Percentiles rank a stretch among this genome's conserved stretches.
These are phyloP conservation scores for Cercospora canescens DNA, from an alignment of 2,329 filamentous ascomycete species.

Conservation along the genomic window DNA sequence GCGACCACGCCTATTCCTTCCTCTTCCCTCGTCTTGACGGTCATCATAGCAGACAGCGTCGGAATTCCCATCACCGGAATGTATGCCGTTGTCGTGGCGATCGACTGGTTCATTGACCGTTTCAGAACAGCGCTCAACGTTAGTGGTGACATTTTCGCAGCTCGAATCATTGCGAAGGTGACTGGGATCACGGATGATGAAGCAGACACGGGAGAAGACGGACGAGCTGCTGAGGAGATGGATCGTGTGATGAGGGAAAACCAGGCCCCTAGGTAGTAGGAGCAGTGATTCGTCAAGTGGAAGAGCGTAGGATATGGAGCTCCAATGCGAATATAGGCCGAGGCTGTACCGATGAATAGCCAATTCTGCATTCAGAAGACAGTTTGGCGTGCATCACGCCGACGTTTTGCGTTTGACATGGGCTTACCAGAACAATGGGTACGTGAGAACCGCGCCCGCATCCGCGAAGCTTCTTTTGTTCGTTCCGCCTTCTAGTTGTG, in stretches of 20 bases:
- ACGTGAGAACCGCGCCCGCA: neutral
- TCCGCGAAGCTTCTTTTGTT: neutral
- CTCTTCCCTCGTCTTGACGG: conserved; percentile 52
- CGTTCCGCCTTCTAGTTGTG: neutral
- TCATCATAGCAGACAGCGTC: conserved; percentile 53
- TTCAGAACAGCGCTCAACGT: conserved; percentile 57
- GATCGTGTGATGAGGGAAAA: conserved; percentile 13
- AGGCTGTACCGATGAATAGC: neutral
- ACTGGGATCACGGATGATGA: conserved; percentile 38
- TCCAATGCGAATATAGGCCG: neutral
- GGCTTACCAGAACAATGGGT: neutral
- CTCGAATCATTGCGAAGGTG: conserved; percentile 42
- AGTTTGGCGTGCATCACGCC: neutral
- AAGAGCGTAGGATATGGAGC: neutral
- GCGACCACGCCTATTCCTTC: conserved; percentile 57
- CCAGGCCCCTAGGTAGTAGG: neutral
- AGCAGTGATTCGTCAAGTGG: too few species aligned
- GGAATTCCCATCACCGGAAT: conserved; percentile 50
- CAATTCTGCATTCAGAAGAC: neutral
- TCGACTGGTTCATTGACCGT: conserved; percentile 59
- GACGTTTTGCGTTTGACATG: neutral
- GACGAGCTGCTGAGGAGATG: conserved; percentile 18
- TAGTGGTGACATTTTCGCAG: conserved; percentile 52
- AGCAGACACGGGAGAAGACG: neutral
- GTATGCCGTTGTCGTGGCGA: conserved; percentile 56